Percentiles rank a stretch among this genome's conserved stretches.
Evolutionary conservation across 495 filamentous ascomycete genomes (phyloP).

Genomic region (Sabuloglossum arenarium): DNA sequence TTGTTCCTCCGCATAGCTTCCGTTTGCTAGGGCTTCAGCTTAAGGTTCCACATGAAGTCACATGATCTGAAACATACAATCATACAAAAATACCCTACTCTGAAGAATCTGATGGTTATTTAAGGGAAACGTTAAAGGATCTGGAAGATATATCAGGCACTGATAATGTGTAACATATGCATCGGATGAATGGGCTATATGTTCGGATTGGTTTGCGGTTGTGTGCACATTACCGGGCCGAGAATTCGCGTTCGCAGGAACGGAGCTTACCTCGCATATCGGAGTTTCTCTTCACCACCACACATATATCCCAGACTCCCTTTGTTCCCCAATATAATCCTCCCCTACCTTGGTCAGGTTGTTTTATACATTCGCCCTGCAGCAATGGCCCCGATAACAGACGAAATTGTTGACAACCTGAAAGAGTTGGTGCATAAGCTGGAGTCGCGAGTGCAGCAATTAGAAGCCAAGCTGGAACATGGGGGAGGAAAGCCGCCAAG

Average conservation of each 20-base stretch:
- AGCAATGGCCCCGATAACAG: constrained; percentile 68
- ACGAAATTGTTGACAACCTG: constrained; percentile 51
- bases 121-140: not conserved
- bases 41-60: not conserved
- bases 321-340: not conserved
- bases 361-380: constrained; percentile 11
- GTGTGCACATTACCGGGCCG: not conserved
- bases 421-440: constrained; percentile 63
- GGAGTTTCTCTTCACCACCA: not conserved
- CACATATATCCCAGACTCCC: constrained; percentile 1
- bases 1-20: not conserved
- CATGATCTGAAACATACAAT: not conserved
- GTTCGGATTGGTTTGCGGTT: not conserved
- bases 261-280: not conserved
- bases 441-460: constrained; percentile 57
- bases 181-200: not conserved
- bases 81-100: not conserved
- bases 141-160: not conserved
- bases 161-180: not conserved
- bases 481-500: constrained; percentile 28
- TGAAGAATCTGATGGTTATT: not conserved
- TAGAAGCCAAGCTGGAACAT: constrained; percentile 43
- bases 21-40: not conserved
- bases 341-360: constrained; percentile 19
- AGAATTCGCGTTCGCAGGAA: not conserved